Percentiles rank a stretch among this genome's conserved stretches.
phyloP scores from a whole-genome alignment of 208 protist species.

The Leishmania braziliensis region DNA sequence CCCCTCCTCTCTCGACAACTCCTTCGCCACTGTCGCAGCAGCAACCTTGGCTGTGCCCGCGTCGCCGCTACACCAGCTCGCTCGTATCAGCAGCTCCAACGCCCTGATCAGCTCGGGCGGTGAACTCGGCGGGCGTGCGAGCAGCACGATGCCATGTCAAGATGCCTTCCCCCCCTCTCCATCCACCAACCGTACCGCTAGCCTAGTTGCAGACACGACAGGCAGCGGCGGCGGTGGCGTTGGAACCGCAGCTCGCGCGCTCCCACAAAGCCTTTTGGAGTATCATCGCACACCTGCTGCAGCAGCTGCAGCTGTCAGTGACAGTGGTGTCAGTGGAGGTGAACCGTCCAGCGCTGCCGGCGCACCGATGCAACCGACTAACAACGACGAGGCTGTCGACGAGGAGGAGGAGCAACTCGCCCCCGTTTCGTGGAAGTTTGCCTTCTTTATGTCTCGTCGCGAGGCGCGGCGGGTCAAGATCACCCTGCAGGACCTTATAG shows the following conservation, averaged over 20 bases:
- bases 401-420: conserved; percentile 35
- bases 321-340: neutral
- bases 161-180: neutral
- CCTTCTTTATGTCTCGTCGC: conserved; percentile 82
- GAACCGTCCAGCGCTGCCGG: neutral
- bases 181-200: neutral
- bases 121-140: neutral
- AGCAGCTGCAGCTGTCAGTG: neutral
- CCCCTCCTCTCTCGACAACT: conserved; percentile 31
- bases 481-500: conserved; percentile 61
- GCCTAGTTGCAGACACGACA: neutral
- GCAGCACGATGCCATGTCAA: neutral
- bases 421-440: conserved; percentile 90
- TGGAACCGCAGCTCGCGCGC: neutral
- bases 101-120: conserved; percentile 4
- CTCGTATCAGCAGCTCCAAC: conserved; percentile 22
- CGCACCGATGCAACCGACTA: conserved; percentile 2
- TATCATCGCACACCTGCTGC: neutral
- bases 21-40: conserved; percentile 13
- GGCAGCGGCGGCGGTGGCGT: neutral
- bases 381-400: conserved; percentile 20
- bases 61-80: conserved; percentile 30
- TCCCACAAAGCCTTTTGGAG: neutral
- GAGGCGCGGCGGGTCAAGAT: conserved; percentile 50
- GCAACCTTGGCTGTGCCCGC: conserved; percentile 18